These are phyloP conservation scores for Cenchrus fungigraminus DNA, from an alignment of 176 grass and related monocot genomes.

Conservation along the genomic window DNA sequence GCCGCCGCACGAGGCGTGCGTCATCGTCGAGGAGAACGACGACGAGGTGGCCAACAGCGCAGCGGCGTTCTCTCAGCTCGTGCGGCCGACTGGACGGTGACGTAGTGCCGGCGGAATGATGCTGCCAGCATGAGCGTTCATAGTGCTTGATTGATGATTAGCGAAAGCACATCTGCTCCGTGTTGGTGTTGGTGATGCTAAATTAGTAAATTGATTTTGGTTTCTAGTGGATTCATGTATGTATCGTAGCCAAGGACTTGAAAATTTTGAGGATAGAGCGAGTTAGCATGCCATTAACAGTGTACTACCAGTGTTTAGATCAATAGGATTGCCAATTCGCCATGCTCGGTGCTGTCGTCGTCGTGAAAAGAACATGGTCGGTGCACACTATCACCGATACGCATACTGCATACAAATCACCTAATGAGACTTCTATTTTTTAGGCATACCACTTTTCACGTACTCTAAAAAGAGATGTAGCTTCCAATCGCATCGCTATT, in stretches of 20 bases:
- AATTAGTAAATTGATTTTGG: not conserved
- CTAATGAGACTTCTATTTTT: too few relatives aligned
- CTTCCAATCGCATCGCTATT: too few relatives aligned
- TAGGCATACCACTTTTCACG: too few relatives aligned
- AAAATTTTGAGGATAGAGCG: not conserved
- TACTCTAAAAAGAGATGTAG: too few relatives aligned
- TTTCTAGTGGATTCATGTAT: not conserved
- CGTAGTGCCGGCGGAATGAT: conserved; percentile 9
- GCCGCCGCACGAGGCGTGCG: conserved; percentile 34
- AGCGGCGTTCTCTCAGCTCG: conserved; percentile 57
- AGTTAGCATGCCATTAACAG: not conserved
- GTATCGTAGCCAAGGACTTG: not conserved
- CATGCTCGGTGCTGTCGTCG: not conserved
- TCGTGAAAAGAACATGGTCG: not conserved
- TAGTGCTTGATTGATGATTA: not conserved
- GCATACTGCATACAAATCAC: too few relatives aligned
- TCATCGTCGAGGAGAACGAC: conserved; percentile 48
- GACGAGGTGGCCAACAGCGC: conserved; percentile 43
- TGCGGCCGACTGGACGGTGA: conserved; percentile 67
- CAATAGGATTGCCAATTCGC: too few relatives aligned
- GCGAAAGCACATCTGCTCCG: not conserved
- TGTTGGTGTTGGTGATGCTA: too few relatives aligned
- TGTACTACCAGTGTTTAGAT: not conserved
- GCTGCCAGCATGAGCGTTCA: not conserved
- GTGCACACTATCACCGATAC: not conserved